phyloP scores from a whole-genome alignment of 2,329 filamentous ascomycete genomes.

The Aureobasidium sp. region DNA sequence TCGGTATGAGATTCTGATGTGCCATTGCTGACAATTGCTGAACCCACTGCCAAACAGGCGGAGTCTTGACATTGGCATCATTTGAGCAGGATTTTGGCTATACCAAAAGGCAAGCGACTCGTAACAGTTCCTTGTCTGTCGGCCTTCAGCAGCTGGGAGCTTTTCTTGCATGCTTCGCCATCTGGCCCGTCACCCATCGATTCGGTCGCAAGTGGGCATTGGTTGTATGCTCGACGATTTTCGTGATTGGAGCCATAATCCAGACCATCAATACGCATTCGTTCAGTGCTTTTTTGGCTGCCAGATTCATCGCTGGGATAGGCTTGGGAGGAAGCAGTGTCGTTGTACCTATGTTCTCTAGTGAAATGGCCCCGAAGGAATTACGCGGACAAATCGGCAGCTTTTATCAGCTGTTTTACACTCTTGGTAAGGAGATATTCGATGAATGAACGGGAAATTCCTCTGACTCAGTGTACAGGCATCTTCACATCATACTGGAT shows the following conservation, averaged over 20 bases:
- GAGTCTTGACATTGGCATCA: conserved; percentile 39
- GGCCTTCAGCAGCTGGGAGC: conserved; percentile 48
- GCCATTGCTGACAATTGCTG: background rate
- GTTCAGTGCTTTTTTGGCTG: conserved; percentile 40
- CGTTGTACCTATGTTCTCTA: conserved; percentile 36
- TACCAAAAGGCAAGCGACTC: conserved; percentile 33
- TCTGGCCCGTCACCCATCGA: conserved; percentile 43
- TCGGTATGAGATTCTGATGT: conserved; percentile 30
- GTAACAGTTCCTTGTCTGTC: conserved; percentile 41
- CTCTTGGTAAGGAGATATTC: conserved; percentile 30
- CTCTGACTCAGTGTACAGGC: conserved; percentile 15
- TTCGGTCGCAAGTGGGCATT: conserved; percentile 42
- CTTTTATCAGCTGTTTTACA: conserved; percentile 48
- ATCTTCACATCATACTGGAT: conserved; percentile 50
- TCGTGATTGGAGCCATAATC: conserved; percentile 37
- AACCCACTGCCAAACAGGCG: conserved; percentile 27
- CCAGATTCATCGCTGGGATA: conserved; percentile 42
- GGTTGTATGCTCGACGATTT: conserved; percentile 38
- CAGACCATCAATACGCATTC: conserved; percentile 44
- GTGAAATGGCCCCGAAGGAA: conserved; percentile 38
- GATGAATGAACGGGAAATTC: background rate
- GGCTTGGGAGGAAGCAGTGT: conserved; percentile 44
- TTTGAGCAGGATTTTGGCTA: conserved; percentile 41
- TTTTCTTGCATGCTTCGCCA: conserved; percentile 45
- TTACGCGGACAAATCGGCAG: conserved; percentile 43